Evolutionary conservation across 2,329 filamentous ascomycete species (phyloP), one percentile per base, ranked within the genome.

Genomic region (Xylariaceae sp.): DNA sequence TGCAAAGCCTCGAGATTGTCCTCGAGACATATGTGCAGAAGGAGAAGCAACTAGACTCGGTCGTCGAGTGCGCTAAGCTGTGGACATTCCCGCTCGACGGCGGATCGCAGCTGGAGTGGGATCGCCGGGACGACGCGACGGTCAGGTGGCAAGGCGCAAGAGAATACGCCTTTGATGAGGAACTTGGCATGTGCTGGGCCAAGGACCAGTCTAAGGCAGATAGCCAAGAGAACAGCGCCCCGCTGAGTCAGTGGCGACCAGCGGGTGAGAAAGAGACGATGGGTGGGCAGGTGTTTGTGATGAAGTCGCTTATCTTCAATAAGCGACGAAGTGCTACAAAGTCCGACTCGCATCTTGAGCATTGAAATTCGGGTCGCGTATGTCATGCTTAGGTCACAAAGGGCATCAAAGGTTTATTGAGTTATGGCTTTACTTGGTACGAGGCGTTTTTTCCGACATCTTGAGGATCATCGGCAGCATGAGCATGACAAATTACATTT

Each of bases 11-110:
- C 5, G 55, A 61, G 45, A 50, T 65, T 4, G 56, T 56, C 15
- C 43, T 65, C 10, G 62, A 65, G 45, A 61, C 59, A 1, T 61
- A 62, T 40, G 49, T 27, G 6, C 43, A 33, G 49, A 65, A 65
- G 38, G 42, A 58, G 40, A 36, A 42, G 4, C 61, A 64, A 41
- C 48, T 64, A 12, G 58, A 62, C 15, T 44, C 51, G 6, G 61
- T 63, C 1, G 32, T 58, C 1, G 32, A 60, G 30, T 62, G 61
- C 22, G 61, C 60, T 17, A 62, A 59, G 50, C 36, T 64, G 14
- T 63, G 60, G 61, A 59, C 49, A 6, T 63, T 63, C 27, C 59
- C 61, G 2, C 48, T 59, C 4, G 41, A 49, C 11, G 49, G 56
- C 12, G 57, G 55, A 11, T 61, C 44, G 30, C 47, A 52, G 41